Percentiles rank a stretch among this genome's conserved stretches.
Conservation (phyloP, 345 rosid species). For the Salix caprea region DNA sequence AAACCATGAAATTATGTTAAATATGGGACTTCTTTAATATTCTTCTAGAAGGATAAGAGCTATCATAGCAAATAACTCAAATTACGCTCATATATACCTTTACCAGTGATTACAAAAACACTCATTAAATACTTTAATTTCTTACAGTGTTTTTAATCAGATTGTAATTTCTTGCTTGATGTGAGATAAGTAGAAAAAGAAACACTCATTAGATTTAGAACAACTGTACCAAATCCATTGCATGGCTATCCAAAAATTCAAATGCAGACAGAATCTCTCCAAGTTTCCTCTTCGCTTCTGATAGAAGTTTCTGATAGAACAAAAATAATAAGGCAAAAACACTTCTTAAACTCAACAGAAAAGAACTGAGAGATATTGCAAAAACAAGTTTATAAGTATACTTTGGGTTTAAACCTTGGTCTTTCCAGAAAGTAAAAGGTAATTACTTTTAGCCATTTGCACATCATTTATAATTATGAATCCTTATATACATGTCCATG, state of each 20-base stretch:
- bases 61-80: background rate
- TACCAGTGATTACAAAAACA: background rate
- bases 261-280: constrained; percentile 93
- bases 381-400: background rate
- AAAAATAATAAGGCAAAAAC: constrained; percentile 6
- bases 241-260: constrained; percentile 72
- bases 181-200: background rate
- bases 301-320: constrained; percentile 62
- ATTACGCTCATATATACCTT: background rate
- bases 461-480: no score
- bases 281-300: constrained; percentile 80
- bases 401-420: background rate
- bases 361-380: background rate
- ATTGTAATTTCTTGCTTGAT: background rate
- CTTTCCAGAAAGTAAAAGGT: background rate
- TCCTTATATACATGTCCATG: no score
- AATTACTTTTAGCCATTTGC: background rate
- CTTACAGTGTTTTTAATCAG: background rate
- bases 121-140: background rate
- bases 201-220: background rate
- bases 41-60: background rate
- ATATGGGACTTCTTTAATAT: background rate
- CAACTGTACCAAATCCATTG: constrained; percentile 68
- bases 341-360: background rate
- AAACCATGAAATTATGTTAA: background rate